Evolutionary conservation across 495 filamentous ascomycete genomes (phyloP).

Genomic region (Talaromyces wortmannii): DNA sequence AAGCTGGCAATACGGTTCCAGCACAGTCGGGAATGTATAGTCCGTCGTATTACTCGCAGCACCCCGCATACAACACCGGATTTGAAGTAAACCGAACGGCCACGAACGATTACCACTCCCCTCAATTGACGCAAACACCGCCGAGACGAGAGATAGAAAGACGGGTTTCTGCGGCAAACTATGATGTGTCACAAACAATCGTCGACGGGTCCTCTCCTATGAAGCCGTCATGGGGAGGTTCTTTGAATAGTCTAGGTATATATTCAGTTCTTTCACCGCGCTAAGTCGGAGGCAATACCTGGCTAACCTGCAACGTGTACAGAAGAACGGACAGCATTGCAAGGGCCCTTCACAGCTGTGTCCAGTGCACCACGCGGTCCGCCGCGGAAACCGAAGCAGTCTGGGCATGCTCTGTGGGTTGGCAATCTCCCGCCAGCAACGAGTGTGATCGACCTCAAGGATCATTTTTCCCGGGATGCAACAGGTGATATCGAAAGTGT

Average conservation of each 20-base stretch:
- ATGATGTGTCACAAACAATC: conserved; percentile 36
- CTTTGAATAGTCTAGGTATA: conserved; percentile 11
- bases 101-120: conserved; percentile 1
- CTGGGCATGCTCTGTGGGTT: conserved; percentile 92
- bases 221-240: conserved; percentile 6
- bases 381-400: conserved; percentile 86
- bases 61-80: conserved; percentile 9
- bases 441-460: conserved; percentile 72
- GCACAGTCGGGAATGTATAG: conserved; percentile 21
- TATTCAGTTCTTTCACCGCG: background rate
- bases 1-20: conserved; percentile 16
- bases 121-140: conserved; percentile 1
- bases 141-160: conserved; percentile 13
- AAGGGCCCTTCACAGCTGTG: conserved; percentile 1
- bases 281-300: background rate
- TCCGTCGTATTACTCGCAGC: conserved; percentile 18
- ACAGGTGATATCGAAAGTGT: conserved; percentile 77
- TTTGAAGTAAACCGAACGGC: conserved; percentile 12
- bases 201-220: conserved; percentile 36
- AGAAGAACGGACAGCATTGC: background rate
- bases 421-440: conserved; percentile 86
- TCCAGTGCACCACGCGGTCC: conserved; percentile 69
- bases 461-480: conserved; percentile 82
- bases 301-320: background rate
- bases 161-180: conserved; percentile 10